Conservation (phyloP, 2,329 filamentous ascomycete species). For the Trichoderma pleuroti region DNA sequence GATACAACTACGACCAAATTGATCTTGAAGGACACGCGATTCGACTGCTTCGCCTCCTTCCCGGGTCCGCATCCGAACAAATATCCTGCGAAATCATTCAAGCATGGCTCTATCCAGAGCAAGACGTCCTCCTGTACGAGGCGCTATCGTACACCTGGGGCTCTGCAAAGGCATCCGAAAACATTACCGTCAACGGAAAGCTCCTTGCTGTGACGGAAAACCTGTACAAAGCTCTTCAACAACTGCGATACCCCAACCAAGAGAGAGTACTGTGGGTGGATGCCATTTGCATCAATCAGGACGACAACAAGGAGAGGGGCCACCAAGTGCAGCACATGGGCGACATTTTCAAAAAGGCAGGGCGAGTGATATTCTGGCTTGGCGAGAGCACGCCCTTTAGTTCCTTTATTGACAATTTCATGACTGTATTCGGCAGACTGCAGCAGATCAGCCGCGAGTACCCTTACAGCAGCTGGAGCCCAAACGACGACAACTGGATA, state of each 20-base stretch:
- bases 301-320: background rate
- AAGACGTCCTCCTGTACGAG: background rate
- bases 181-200: background rate
- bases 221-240: background rate
- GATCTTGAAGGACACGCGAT: background rate
- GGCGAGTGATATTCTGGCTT: background rate
- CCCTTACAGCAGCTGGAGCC: background rate
- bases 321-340: background rate
- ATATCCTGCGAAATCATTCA: background rate
- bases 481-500: background rate
- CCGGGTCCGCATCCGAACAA: background rate
- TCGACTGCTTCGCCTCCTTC: background rate
- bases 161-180: background rate
- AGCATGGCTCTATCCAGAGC: background rate
- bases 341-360: background rate
- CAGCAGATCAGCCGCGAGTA: background rate
- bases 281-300: background rate
- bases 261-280: slow-evolving; percentile 1
- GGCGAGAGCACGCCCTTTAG: background rate
- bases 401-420: background rate
- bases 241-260: background rate
- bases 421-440: background rate
- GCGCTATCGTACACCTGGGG: slow-evolving; percentile 4
- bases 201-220: background rate
- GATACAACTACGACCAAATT: background rate